phyloP scores from a whole-genome alignment of 805 yeast species.

The Yarrowia sp. region DNA sequence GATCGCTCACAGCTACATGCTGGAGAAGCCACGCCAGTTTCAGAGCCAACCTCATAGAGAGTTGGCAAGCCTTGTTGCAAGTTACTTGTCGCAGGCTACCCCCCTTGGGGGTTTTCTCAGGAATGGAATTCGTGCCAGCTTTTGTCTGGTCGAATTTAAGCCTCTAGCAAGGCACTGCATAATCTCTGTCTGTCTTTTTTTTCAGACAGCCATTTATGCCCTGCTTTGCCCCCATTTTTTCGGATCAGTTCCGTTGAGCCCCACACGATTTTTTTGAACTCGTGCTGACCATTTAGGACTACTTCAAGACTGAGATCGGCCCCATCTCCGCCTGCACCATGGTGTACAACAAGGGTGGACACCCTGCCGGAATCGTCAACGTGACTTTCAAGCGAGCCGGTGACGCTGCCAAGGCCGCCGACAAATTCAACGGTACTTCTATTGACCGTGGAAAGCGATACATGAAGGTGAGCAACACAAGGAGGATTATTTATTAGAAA shows the following conservation, averaged over 20 bases:
- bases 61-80: conserved; percentile 2
- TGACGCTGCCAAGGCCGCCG: conserved; percentile 74
- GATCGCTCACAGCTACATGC: background rate
- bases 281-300: conserved; percentile 56
- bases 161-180: conserved; percentile 23
- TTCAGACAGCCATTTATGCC: background rate
- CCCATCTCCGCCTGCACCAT: conserved; percentile 69
- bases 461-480: conserved; percentile 49
- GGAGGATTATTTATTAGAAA: background rate
- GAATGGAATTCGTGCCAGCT: background rate
- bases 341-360: conserved; percentile 82
- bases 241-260: conserved; percentile 27
- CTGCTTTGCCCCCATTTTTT: conserved; percentile 24
- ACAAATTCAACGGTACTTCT: conserved; percentile 86
- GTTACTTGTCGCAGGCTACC: conserved; percentile 11
- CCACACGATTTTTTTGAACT: background rate
- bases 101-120: background rate
- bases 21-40: background rate
- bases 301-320: conserved; percentile 84
- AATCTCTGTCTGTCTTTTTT: background rate
- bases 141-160: background rate
- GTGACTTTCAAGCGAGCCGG: conserved; percentile 68
- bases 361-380: conserved; percentile 89
- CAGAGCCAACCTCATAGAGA: background rate
- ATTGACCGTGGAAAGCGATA: conserved; percentile 81